Conservation (phyloP, 1,284 basidiomycete genomes). For the Somion occarium region DNA sequence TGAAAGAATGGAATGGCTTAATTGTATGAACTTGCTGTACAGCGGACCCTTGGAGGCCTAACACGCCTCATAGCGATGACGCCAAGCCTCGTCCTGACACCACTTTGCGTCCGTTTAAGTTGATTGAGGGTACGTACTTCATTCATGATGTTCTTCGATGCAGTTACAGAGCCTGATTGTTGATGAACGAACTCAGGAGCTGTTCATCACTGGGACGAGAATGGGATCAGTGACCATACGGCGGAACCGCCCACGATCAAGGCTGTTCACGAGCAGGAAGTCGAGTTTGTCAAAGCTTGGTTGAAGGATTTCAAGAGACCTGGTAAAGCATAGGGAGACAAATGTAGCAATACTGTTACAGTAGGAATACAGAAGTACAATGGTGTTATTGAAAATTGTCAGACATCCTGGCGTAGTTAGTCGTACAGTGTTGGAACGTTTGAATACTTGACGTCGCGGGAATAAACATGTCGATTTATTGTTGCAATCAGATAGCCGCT, state of each 20-base stretch:
- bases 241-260: conserved; percentile 76
- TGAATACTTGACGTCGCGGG: too few relatives aligned
- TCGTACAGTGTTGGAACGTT: too few relatives aligned
- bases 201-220: conserved; percentile 91
- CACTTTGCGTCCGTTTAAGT: conserved; percentile 69
- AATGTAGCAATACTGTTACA: too few relatives aligned
- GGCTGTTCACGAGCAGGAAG: conserved; percentile 76
- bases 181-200: conserved; percentile 40
- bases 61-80: conserved; percentile 76
- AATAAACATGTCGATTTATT: too few relatives aligned
- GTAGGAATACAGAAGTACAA: too few relatives aligned
- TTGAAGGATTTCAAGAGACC: conserved; percentile 51
- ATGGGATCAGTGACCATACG: conserved; percentile 58
- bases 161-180: neutral
- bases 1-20: neutral
- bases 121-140: conserved; percentile 61
- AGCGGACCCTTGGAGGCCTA: conserved; percentile 87
- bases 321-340: too few relatives aligned
- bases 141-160: neutral
- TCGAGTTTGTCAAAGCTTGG: conserved; percentile 86
- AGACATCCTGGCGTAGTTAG: too few relatives aligned
- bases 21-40: conserved; percentile 8
- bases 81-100: conserved; percentile 69
- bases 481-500: too few relatives aligned
- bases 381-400: too few relatives aligned